phyloP scores from a whole-genome alignment of 768 basidiomycete genomes.

The Boletus subcaerulescens region DNA sequence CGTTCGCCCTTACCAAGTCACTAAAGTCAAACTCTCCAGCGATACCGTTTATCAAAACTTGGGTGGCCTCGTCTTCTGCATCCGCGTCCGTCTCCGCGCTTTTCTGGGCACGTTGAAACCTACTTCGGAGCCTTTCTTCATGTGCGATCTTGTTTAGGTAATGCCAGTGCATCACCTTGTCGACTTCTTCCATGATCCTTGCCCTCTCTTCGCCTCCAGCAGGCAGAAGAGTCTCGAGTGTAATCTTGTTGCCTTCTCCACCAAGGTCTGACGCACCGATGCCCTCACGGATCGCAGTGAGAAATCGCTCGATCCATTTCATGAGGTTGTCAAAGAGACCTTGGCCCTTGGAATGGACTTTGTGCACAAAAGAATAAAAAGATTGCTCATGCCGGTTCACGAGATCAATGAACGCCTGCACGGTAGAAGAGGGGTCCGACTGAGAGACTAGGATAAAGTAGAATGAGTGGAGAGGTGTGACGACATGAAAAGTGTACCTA shows the following conservation, averaged over 20 bases:
- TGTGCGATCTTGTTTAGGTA: conserved; percentile 91
- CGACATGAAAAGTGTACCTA: conserved; percentile 38
- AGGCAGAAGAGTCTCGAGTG: conserved; percentile 88
- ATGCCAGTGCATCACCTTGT: conserved; percentile 87
- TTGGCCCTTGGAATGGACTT: conserved; percentile 95
- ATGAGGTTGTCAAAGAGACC: conserved; percentile 91
- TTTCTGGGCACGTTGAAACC: conserved; percentile 65
- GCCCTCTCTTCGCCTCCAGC: conserved; percentile 74
- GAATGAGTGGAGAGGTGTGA: not conserved
- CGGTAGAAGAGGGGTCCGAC: conserved; percentile 80
- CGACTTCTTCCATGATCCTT: conserved; percentile 80
- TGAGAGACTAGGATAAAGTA: conserved; percentile 56
- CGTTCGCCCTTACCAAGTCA: conserved; percentile 74
- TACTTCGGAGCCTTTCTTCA: conserved; percentile 85
- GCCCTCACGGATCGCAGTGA: conserved; percentile 87
- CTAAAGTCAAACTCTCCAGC: conserved; percentile 81
- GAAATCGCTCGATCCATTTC: conserved; percentile 95
- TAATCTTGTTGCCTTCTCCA: conserved; percentile 39
- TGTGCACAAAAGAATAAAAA: conserved; percentile 97
- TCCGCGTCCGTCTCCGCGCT: conserved; percentile 48
- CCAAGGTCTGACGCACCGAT: conserved; percentile 45
- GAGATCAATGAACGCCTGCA: conserved; percentile 90
- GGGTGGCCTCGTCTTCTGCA: conserved; percentile 77
- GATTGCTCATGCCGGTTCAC: conserved; percentile 92
- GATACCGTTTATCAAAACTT: conserved; percentile 75